Evolutionary conservation across 83 land plant species (phyloP), one percentile per base, ranked within the genome.

Genomic region (Isoetes engelmannii): DNA sequence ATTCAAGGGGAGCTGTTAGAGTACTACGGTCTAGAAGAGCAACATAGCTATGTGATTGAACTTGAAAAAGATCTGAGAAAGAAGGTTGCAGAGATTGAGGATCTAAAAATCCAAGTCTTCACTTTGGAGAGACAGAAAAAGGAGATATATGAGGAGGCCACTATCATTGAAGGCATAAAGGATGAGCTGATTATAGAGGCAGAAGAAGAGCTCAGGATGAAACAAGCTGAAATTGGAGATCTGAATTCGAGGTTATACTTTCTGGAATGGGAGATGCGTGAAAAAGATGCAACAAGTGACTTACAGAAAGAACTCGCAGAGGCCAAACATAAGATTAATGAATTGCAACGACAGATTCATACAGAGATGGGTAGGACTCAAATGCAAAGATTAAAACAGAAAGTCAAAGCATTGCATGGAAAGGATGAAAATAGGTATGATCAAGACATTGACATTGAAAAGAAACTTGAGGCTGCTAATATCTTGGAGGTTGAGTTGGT

Each of bases 1-100:
- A 87, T 90, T 68, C 88, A 93, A 78, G 92, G 84, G 5, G 98
- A 93, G 67, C 77, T 93, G 57, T 84, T 94, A 6, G 96, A 94
- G 51, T 94, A 90, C 50, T 94, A 94, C 82, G 98, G 88, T 4
- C 70, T 94, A 45, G 83, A 86, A 72, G 98, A 90, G 74, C 96
- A 86, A 62, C 88, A 94, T 50, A 80, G 83, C 5, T 82, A 80
- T 49, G 67, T 90, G 10, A 44, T 70, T 5, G 89, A 82, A 74
- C 64, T 93, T 47, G 92, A 93, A 68, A 18, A 9, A 8, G 18
- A 59, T 18, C 62, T 59, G 10, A 12, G 8, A 37, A 37, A 12
- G 19, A 59, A 59, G 62, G 19, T 7, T 12, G 62, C 18, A 59
- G 28, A 59, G 19, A 59, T 59, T 59, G 19, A 8, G 55, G 55